Percentiles rank a stretch among this genome's conserved stretches.
Evolutionary conservation across 2,329 filamentous ascomycete species (phyloP).

Genomic region (Cryoendolithus antarcticus): DNA sequence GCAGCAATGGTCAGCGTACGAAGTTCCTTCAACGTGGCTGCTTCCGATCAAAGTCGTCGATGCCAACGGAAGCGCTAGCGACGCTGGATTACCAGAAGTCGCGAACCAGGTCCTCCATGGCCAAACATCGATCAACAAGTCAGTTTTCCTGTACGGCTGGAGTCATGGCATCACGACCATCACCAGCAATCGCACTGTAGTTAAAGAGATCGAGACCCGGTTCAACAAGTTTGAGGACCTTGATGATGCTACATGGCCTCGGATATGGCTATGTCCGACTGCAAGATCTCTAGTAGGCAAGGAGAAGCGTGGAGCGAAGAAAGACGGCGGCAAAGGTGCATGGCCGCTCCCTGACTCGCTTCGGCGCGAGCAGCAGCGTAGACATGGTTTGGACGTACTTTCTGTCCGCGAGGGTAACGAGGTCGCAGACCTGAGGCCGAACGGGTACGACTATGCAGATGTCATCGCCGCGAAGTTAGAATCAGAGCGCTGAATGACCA

Average conservation of each 20-base stretch:
- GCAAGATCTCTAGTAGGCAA: constrained; percentile 57
- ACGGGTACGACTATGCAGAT: constrained; percentile 18
- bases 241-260: constrained; percentile 41
- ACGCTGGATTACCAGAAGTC: constrained; percentile 33
- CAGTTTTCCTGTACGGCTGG: constrained; percentile 66
- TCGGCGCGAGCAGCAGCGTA: constrained; percentile 17
- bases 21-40: constrained; percentile 40
- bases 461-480: constrained; percentile 16
- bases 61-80: constrained; percentile 25
- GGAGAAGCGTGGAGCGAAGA: constrained; percentile 34
- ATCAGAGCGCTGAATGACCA: constrained; percentile 5
- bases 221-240: constrained; percentile 43
- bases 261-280: constrained; percentile 53
- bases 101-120: constrained; percentile 33
- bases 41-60: constrained; percentile 49
- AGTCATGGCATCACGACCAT: constrained; percentile 49
- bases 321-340: constrained; percentile 11
- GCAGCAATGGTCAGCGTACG: constrained; percentile 39
- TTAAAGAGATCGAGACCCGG: constrained; percentile 50
- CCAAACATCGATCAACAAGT: constrained; percentile 52
- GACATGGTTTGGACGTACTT: constrained; percentile 21
- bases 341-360: constrained; percentile 19
- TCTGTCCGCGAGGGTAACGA: constrained; percentile 13
- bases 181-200: constrained; percentile 57
- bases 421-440: constrained; percentile 18